phyloP scores from a whole-genome alignment of 202 grass and related monocot genomes.

The Digitaria exilis region DNA sequence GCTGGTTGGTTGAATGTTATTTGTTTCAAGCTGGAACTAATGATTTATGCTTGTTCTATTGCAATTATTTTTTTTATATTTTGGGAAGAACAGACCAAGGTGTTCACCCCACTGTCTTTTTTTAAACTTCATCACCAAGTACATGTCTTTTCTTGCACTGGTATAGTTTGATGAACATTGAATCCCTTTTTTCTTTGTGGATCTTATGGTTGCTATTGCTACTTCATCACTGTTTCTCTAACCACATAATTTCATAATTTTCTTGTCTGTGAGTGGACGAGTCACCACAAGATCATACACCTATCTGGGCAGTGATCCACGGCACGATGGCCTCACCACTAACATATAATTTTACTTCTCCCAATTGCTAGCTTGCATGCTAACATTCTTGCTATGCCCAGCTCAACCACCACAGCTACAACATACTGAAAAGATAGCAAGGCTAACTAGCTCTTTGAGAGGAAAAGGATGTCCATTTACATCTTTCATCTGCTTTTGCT shows the following conservation, averaged over 20 bases:
- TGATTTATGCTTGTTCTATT: not conserved
- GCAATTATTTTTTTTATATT: not conserved
- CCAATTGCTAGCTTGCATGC: constrained; percentile 16
- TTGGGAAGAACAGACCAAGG: not conserved
- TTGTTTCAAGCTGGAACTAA: not conserved
- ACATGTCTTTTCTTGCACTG: not conserved
- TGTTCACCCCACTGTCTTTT: not conserved
- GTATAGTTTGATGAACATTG: constrained; percentile 2
- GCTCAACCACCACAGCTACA: constrained; percentile 21
- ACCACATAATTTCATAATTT: not conserved
- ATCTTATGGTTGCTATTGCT: not conserved
- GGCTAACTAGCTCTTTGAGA: constrained; percentile 25
- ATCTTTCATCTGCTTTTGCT: constrained; percentile 18
- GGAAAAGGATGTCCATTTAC: constrained; percentile 41
- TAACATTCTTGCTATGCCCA: constrained; percentile 6
- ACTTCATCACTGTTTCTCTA: constrained; percentile 6
- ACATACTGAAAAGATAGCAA: constrained; percentile 15
- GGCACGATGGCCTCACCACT: not conserved
- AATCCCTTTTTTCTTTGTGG: not conserved
- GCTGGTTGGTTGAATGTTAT: not conserved
- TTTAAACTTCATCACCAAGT: not conserved
- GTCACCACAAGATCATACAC: constrained; percentile 26
- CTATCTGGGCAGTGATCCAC: not conserved
- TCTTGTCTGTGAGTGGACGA: constrained; percentile 15
- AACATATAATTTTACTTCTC: not conserved